Percentiles rank a stretch among this genome's conserved stretches.
phyloP scores from a whole-genome alignment of 441 rosid genomes.

The Brassica balearica region DNA sequence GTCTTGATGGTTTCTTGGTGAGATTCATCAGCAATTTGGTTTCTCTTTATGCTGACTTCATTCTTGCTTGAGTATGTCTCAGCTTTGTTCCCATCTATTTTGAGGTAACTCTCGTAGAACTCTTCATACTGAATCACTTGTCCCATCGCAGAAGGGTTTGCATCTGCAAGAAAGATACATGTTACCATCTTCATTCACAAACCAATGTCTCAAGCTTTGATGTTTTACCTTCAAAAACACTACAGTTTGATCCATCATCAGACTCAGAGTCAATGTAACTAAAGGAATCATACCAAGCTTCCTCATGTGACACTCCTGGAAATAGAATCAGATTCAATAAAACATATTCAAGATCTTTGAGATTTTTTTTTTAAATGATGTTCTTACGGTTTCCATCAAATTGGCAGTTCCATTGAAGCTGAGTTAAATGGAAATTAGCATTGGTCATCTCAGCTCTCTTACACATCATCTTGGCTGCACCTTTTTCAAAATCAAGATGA shows the following conservation, averaged over 20 bases:
- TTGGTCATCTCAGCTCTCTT: conserved; percentile 72
- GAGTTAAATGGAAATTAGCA: conserved; percentile 65
- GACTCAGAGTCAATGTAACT: conserved; percentile 86
- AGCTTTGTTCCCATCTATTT: conserved; percentile 56
- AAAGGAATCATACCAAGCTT: conserved; percentile 82
- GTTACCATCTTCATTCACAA: conserved; percentile 17
- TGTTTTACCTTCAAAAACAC: conserved; percentile 63
- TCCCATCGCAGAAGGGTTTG: conserved; percentile 55
- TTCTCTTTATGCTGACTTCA: conserved; percentile 47
- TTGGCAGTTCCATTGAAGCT: conserved; percentile 91
- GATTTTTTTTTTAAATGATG: background rate
- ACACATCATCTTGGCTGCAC: conserved; percentile 62
- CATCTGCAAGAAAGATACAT: conserved; percentile 45
- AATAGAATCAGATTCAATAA: conserved; percentile 5
- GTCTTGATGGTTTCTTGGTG: conserved; percentile 46
- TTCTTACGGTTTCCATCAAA: conserved; percentile 65
- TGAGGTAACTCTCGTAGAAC: conserved; percentile 62
- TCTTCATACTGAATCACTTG: conserved; percentile 69
- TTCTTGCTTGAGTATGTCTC: conserved; percentile 50
- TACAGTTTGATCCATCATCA: conserved; percentile 74
- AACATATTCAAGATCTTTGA: conserved; percentile 9
- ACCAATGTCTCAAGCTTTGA: conserved; percentile 13
- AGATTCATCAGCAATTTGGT: conserved; percentile 56
- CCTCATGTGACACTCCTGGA: conserved; percentile 77
- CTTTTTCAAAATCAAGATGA: conserved; percentile 71